Conservation (phyloP, 163 green algal species). For the Chlamydomonas reinhardtii region DNA sequence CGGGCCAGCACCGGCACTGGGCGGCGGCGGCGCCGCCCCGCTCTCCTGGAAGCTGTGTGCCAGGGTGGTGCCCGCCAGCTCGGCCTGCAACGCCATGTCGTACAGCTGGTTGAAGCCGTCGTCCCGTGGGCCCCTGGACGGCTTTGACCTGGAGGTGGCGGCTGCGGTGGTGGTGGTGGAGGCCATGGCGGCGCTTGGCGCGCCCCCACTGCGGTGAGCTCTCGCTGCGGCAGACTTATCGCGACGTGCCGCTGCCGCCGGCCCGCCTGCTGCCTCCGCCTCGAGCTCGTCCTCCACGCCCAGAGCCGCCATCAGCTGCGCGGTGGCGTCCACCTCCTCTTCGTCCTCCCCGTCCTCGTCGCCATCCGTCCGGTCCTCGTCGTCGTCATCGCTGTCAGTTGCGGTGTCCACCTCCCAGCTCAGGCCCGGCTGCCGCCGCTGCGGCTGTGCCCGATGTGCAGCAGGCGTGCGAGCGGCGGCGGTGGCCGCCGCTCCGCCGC, state of each 20-base stretch:
- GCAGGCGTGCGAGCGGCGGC: no score
- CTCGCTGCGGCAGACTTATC: neutral
- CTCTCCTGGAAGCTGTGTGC: slow-evolving; percentile 67
- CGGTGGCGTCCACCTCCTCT: neutral
- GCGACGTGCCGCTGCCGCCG: neutral
- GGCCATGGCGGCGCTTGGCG: neutral
- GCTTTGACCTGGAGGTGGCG: no score
- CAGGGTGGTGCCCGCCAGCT: slow-evolving; percentile 78
- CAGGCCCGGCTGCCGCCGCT: neutral
- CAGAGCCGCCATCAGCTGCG: slow-evolving; percentile 1
- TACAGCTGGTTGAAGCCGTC: slow-evolving; percentile 77
- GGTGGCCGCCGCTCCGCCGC: no score
- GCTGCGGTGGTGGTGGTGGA: no score
- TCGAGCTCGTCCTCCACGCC: neutral
- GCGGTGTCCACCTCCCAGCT: slow-evolving; percentile 30
- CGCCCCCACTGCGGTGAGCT: neutral
- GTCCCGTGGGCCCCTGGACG: no score
- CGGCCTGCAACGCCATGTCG: slow-evolving; percentile 59
- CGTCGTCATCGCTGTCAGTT: slow-evolving; percentile 46
- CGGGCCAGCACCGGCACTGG: no score
- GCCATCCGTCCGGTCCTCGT: neutral
- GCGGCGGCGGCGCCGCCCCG: neutral
- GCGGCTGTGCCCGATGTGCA: no score
- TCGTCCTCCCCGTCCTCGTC: neutral
- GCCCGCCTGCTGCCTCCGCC: neutral